Percentiles rank a stretch among this genome's conserved stretches.
Conservation (phyloP, 495 filamentous ascomycete genomes). For the Rusavskia elegans region DNA sequence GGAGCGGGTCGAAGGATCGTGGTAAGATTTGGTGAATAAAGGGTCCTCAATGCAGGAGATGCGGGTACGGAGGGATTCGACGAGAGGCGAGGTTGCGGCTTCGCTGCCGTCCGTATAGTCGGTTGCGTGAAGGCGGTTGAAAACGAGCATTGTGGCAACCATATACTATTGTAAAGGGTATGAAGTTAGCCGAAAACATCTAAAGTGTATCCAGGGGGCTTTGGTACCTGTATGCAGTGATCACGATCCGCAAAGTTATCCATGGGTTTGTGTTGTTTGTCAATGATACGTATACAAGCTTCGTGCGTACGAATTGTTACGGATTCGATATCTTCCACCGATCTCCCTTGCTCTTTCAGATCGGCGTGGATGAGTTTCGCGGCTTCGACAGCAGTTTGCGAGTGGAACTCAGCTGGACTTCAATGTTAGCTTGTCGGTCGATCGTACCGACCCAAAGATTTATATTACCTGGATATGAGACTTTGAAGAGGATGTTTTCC, state of each 20-base stretch:
- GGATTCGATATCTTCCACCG: conserved; percentile 81
- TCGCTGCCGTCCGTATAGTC: conserved; percentile 89
- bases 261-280: conserved; percentile 99
- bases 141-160: conserved; percentile 88
- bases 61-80: conserved; percentile 77
- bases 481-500: conserved; percentile 99
- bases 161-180: conserved; percentile 50
- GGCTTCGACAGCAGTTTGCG: conserved; percentile 92
- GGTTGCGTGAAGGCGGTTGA: conserved; percentile 73
- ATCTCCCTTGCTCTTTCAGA: conserved; percentile 73
- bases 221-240: conserved; percentile 75
- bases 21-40: conserved; percentile 87
- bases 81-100: conserved; percentile 74
- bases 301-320: conserved; percentile 94
- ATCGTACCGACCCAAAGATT: background rate
- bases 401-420: conserved; percentile 82
- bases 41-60: conserved; percentile 94
- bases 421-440: background rate
- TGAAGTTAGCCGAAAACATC: no score
- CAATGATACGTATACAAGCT: conserved; percentile 95
- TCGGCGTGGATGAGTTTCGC: conserved; percentile 73
- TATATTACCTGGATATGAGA: conserved; percentile 71
- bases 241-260: conserved; percentile 99
- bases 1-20: conserved; percentile 77
- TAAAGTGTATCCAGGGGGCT: no score